Evolutionary conservation across 2,329 filamentous ascomycete genomes (phyloP).

Genomic region (Ceratocystis diversiconidia): DNA sequence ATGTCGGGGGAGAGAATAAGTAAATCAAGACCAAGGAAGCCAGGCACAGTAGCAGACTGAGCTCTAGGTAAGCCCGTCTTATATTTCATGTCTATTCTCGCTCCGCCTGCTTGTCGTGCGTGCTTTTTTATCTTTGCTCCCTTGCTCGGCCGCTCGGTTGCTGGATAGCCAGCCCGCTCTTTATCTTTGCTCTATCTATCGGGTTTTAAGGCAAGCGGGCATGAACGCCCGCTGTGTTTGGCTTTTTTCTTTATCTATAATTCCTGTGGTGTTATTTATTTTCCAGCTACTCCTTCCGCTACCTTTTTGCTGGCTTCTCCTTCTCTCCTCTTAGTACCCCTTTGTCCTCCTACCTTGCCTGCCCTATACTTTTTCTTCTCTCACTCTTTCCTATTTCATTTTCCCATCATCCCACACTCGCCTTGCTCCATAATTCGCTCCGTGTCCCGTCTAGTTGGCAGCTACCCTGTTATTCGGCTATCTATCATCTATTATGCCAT

Average conservation of each 20-base stretch:
- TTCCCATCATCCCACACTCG: neutral
- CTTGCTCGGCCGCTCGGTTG: neutral
- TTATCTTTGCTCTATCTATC: conserved; percentile 4
- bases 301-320: neutral
- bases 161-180: neutral
- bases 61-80: conserved; percentile 3
- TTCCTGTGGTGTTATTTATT: neutral
- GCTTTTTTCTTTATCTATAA: too few relatives aligned
- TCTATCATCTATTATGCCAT: neutral
- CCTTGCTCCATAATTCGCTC: too few relatives aligned
- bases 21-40: neutral
- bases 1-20: neutral
- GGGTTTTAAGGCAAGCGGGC: neutral
- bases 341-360: neutral
- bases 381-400: neutral
- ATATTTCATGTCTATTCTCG: neutral
- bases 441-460: neutral
- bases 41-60: neutral
- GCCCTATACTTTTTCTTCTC: too few relatives aligned
- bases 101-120: too few relatives aligned
- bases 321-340: neutral
- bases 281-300: neutral
- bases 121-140: neutral
- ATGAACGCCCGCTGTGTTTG: neutral
- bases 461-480: conserved; percentile 9